Base-by-base conservation (phyloP, 2,329 filamentous ascomycete genomes). In the Venturia oleaginea region DNA sequence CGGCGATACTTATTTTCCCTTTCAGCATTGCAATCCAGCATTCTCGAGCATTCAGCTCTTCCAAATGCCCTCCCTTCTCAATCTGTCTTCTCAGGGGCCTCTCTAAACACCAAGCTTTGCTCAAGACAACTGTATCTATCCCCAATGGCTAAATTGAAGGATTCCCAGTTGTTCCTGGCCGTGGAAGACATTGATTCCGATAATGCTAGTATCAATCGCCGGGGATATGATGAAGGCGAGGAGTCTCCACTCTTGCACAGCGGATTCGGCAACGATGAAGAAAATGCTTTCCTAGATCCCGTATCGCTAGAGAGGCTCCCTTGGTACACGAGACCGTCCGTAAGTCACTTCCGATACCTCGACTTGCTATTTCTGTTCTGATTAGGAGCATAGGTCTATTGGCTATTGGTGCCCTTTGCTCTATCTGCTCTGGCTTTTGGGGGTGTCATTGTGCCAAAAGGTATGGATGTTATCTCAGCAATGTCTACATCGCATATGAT, bases 361-460 rank as follows among this genome's bases (percentile, higher is more conserved):
- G n/a, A n/a, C n/a, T n/a, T 48, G 13, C 8, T 34, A 17, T n/a
- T 13, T 34, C 13, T 38, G 62, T 10, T 3, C 6, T 37, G 22
- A n/a, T 10, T 22, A 51, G 13, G 11, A 17, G 24, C n/a, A 66
- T 43, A 76, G 90, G 84, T 95, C 62, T 90, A 82, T 75, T 97
- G 92, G 90, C 81, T 97, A 4, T 75, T 97, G 8, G 85, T 84
- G 0, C 90, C 92, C 0, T 94, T 92, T 75, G 81, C 89, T 64
- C 76, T 96, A 51, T 93, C 91, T 72, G 91, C 91, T 0, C 79
- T 95, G 63, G 92, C 92, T 0, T 93, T 94, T 74, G 94, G 93
- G 38, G 91, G 91, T 65, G 84, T 90, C 6, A 80, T 94, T 7
- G 90, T 97, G 10, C 92, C 93, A 10, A 94, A 89, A 74, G 51